These are phyloP conservation scores for Tricholoma sp. DNA, from an alignment of 768 basidiomycete species.

Conservation along the genomic window DNA sequence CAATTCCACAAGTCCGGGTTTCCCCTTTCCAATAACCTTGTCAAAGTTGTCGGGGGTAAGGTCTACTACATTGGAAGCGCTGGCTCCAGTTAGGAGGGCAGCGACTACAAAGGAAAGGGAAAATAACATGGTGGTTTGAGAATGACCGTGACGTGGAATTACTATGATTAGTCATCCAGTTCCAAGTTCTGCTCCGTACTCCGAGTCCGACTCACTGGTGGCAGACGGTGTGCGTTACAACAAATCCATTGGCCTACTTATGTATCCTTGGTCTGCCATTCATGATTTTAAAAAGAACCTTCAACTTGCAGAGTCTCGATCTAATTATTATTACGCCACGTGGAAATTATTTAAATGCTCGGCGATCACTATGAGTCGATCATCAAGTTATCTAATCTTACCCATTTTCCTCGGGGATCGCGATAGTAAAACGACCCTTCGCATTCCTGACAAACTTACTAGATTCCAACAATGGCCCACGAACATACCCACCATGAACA, in stretches of 20 bases:
- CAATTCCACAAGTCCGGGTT: conserved; percentile 89
- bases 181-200: too few relatives aligned
- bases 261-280: not conserved
- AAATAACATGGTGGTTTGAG: conserved; percentile 50
- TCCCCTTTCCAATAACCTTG: conserved; percentile 66
- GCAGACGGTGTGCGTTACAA: too few relatives aligned
- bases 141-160: conserved; percentile 17
- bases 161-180: conserved; percentile 29
- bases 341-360: too few relatives aligned
- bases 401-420: too few relatives aligned
- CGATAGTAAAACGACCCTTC: not conserved
- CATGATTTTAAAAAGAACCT: too few relatives aligned
- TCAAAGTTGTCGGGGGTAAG: conserved; percentile 75
- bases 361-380: too few relatives aligned
- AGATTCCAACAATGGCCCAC: not conserved
- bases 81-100: conserved; percentile 46
- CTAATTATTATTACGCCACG: too few relatives aligned
- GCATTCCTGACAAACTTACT: not conserved
- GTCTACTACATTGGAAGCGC: conserved; percentile 82
- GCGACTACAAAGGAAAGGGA: conserved; percentile 46
- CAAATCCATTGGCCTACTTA: too few relatives aligned
- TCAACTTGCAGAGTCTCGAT: too few relatives aligned
- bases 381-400: too few relatives aligned
- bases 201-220: too few relatives aligned
- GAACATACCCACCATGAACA: conserved; percentile 16